Evolutionary conservation across 1,284 basidiomycete genomes (phyloP).

Genomic region (Sporisorium reilianum): DNA sequence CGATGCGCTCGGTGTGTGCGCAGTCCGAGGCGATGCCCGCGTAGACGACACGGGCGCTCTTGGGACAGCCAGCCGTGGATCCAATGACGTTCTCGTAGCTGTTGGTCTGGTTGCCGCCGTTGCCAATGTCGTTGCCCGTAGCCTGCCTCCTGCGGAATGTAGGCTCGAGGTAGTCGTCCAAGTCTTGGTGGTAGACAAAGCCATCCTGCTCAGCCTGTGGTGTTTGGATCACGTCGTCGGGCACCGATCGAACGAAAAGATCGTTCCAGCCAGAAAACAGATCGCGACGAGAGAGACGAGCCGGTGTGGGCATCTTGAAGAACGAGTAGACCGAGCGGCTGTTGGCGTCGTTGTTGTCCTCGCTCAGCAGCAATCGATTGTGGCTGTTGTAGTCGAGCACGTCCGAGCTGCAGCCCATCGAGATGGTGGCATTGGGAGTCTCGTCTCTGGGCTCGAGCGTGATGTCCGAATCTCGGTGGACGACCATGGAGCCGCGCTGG

Average conservation of each 20-base stretch:
- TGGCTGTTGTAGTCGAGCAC: slow-evolving; percentile 55
- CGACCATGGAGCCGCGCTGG: slow-evolving; percentile 33
- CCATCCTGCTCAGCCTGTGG: slow-evolving; percentile 24
- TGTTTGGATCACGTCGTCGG: slow-evolving; percentile 27
- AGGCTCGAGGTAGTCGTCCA: slow-evolving; percentile 45
- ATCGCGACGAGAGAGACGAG: slow-evolving; percentile 40
- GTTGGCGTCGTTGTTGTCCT: slow-evolving; percentile 49
- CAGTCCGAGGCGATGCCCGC: slow-evolving; percentile 92
- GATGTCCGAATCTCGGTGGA: slow-evolving; percentile 61
- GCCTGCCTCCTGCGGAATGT: slow-evolving; percentile 47
- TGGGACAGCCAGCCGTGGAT: slow-evolving; percentile 79
- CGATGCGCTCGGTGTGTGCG: slow-evolving; percentile 73
- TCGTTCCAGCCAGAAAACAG: slow-evolving; percentile 45
- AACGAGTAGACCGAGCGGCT: slow-evolving; percentile 55
- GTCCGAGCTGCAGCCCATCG: slow-evolving; percentile 50
- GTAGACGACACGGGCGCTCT: slow-evolving; percentile 79
- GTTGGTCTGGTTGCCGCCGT: slow-evolving; percentile 80
- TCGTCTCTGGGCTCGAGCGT: slow-evolving; percentile 25
- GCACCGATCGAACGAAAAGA: slow-evolving; percentile 14
- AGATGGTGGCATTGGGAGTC: slow-evolving; percentile 9
- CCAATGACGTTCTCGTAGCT: slow-evolving; percentile 83
- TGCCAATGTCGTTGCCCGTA: slow-evolving; percentile 77
- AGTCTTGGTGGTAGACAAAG: slow-evolving; percentile 39
- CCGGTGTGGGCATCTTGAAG: slow-evolving; percentile 49
- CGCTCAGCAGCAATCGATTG: slow-evolving; percentile 49